Evolutionary conservation across 2,329 filamentous ascomycete genomes (phyloP).

Genomic region (Ceratocystis alfenasii): DNA sequence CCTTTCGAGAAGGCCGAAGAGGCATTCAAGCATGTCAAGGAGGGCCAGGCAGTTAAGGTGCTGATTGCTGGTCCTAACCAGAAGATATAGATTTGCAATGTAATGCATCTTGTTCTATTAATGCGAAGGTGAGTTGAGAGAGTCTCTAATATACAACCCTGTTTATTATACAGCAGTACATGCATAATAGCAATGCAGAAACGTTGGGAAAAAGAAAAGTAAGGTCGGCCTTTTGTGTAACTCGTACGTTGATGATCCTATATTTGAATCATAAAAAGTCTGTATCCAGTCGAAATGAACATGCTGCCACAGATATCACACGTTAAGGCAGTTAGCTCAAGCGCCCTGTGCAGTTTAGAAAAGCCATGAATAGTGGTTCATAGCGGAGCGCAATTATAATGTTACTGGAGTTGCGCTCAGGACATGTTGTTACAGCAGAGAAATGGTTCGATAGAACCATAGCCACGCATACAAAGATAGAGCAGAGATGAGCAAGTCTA

Average conservation of each 20-base stretch:
- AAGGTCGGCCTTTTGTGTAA: background rate
- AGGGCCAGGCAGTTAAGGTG: constrained; percentile 64
- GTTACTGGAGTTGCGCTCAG: background rate
- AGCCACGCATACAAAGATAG: background rate
- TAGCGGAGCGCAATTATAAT: background rate
- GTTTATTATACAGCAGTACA: background rate
- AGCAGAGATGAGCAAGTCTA: background rate
- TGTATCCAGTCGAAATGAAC: background rate
- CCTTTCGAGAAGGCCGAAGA: constrained; percentile 70
- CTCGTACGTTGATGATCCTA: background rate
- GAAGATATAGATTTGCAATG: constrained; percentile 28
- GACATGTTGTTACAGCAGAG: background rate
- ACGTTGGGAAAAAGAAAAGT: background rate
- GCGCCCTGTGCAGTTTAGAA: background rate
- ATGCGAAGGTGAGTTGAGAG: background rate
- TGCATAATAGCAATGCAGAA: background rate
- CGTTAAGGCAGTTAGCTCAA: background rate
- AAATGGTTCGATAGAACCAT: background rate
- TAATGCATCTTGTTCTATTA: background rate
- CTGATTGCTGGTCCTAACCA: constrained; percentile 55
- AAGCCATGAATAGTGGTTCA: background rate
- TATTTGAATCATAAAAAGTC: background rate
- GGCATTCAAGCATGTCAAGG: constrained; percentile 77
- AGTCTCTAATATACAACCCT: background rate
- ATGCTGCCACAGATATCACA: background rate